Evolutionary conservation across 768 basidiomycete species (phyloP).

Genomic region (Pulveroboletus sp.): DNA sequence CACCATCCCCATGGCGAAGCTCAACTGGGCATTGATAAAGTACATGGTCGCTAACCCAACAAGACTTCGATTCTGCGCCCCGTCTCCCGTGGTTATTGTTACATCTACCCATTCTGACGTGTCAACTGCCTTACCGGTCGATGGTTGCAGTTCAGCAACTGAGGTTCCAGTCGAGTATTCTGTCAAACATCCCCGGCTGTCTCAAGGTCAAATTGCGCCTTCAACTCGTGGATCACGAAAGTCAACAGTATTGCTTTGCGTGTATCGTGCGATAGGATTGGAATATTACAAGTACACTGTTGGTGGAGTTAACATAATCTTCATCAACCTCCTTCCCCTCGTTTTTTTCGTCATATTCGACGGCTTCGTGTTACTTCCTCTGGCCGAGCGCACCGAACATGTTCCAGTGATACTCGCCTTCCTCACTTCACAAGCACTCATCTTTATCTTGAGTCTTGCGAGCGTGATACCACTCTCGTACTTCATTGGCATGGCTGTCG

Average conservation of each 20-base stretch:
- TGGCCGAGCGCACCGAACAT: constrained; percentile 59
- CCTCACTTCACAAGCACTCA: constrained; percentile 67
- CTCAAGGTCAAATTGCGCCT: constrained; percentile 88
- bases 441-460: constrained; percentile 80
- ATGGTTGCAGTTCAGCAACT: constrained; percentile 8
- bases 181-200: constrained; percentile 67
- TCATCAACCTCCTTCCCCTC: constrained; percentile 89
- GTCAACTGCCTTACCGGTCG: constrained; percentile 3
- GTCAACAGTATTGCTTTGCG: constrained; percentile 90
- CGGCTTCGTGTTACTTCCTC: constrained; percentile 73
- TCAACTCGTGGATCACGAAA: constrained; percentile 60
- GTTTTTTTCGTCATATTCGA: constrained; percentile 97
- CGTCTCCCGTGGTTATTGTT: constrained; percentile 66
- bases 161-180: constrained; percentile 45
- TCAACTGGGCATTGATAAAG: constrained; percentile 91
- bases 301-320: constrained; percentile 97
- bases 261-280: constrained; percentile 83
- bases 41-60: constrained; percentile 76
- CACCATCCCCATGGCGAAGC: constrained; percentile 96
- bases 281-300: constrained; percentile 99
- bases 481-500: constrained; percentile 99
- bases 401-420: constrained; percentile 62
- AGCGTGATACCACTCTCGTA: constrained; percentile 97
- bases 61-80: constrained; percentile 87
- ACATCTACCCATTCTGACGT: constrained; percentile 26